Conservation (phyloP, 805 yeast genomes). For the Hyphopichia homilentoma region DNA sequence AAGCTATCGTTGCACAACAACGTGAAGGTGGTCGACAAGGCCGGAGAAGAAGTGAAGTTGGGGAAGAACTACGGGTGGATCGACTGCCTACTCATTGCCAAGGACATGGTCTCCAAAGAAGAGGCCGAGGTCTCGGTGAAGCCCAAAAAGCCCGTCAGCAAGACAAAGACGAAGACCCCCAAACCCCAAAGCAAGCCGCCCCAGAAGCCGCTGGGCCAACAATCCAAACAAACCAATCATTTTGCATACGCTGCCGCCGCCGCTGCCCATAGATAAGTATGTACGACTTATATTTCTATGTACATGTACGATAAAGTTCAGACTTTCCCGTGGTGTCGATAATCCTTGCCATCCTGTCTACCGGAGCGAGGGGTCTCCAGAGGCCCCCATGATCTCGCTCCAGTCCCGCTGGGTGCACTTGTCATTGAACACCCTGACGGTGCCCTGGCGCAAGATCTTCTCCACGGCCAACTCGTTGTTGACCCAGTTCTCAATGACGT, state of each 20-base stretch:
- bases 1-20: constrained; percentile 18
- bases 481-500: constrained; percentile 33
- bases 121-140: constrained; percentile 11
- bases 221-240: constrained; percentile 14
- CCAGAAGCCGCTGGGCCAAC: constrained; percentile 1
- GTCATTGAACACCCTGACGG: constrained; percentile 28
- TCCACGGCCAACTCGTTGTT: constrained; percentile 33
- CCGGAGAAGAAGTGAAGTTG: constrained; percentile 34
- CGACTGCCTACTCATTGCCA: constrained; percentile 63
- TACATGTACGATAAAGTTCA: too few species aligned
- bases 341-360: too few species aligned
- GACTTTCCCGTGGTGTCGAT: too few species aligned
- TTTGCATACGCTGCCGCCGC: constrained; percentile 48
- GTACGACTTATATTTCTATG: not conserved
- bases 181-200: constrained; percentile 3
- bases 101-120: constrained; percentile 41
- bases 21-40: constrained; percentile 26
- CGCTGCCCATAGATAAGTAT: constrained; percentile 31
- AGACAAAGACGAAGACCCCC: constrained; percentile 4
- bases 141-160: constrained; percentile 4
- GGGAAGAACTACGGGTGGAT: constrained; percentile 62
- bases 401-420: constrained; percentile 37
- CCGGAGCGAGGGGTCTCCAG: not conserved
- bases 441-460: constrained; percentile 28
- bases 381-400: constrained; percentile 19